Base-by-base conservation (phyloP, 2,329 filamentous ascomycete species). In the Drechslerella stenobrocha region DNA sequence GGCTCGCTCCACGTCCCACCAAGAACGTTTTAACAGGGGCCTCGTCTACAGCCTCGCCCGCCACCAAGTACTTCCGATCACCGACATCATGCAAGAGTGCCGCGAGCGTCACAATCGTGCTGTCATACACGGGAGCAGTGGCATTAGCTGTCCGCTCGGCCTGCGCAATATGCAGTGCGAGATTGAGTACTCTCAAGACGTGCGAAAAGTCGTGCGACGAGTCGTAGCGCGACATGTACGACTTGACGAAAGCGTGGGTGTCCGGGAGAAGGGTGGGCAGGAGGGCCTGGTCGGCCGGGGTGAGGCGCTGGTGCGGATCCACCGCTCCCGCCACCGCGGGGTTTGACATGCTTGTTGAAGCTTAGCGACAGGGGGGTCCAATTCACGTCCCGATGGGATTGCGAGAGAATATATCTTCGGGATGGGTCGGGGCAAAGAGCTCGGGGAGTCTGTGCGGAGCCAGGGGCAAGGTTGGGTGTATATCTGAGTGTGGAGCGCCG, bases 121-220 rank as follows among this genome's bases (percentile, higher is more conserved):
- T 77, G 74, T 88, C 80, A 72, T 80, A 80, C 24, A 70, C 48
- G 9, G 52, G 63, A 15, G n/a, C n/a, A n/a, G 73, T 44, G 58
- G 48, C 22, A 51, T 7, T n/a, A 48, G 79, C 74, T 61, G 88
- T 80, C n/a, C 60, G 63, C 30, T 67, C 63, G 6, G 53, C 26
- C 20, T 59, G 55, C 3, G 63, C 55, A 70, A 90, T 87, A 71
- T 82, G 78, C 45, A 83, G 83, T 4, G 90, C 83, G 32, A 93
- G 82, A n/a, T 82, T 81, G 20, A 90, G 78, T 20, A 96, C 90
- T 53, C 91, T 87, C 70, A 84, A 79, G 73, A 96, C 88, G 76
- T 96, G 91, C 59, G 83, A 80, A 79, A 89, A 95, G 78, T 95
- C 89, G 79, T 96, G 91, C 1, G 89, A 95, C 52, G 84, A 84